A percentile compares a stretch with the other conserved stretches of the same genome.
phyloP scores from a whole-genome alignment of 108 stramenopile genomes.

The Aurantiochytrium sp. region DNA sequence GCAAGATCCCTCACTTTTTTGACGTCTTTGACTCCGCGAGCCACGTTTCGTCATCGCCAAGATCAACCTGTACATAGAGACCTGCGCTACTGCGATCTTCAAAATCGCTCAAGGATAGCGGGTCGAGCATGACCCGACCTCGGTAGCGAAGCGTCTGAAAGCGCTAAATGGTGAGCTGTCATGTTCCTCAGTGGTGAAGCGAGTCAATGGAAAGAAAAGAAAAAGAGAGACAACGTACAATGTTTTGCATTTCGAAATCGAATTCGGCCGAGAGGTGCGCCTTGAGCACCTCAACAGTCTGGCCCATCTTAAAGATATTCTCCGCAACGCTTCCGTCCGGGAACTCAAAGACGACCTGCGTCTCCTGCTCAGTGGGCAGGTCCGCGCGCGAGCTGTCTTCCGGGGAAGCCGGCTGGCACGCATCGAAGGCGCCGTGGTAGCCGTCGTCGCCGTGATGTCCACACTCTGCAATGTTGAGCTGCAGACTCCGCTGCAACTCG shows the following conservation, averaged over 20 bases:
- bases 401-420: neutral
- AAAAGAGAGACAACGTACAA: neutral
- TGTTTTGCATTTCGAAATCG: neutral
- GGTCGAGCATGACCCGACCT: neutral
- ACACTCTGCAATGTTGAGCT: neutral
- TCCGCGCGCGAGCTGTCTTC: neutral
- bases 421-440: neutral
- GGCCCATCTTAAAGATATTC: neutral
- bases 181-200: no score
- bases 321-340: neutral
- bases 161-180: no score
- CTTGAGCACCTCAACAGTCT: constrained; percentile 7
- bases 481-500: neutral
- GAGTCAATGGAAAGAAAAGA: no score
- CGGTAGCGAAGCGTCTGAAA: neutral
- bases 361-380: neutral
- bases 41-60: neutral
- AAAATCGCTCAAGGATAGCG: neutral
- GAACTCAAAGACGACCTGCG: neutral
- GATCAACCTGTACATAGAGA: neutral
- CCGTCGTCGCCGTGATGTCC: neutral
- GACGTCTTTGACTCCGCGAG: neutral
- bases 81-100: neutral
- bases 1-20: neutral
- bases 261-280: neutral